Base-by-base conservation (phyloP, 2,329 filamentous ascomycete genomes). In the Talaromyces sp. region DNA sequence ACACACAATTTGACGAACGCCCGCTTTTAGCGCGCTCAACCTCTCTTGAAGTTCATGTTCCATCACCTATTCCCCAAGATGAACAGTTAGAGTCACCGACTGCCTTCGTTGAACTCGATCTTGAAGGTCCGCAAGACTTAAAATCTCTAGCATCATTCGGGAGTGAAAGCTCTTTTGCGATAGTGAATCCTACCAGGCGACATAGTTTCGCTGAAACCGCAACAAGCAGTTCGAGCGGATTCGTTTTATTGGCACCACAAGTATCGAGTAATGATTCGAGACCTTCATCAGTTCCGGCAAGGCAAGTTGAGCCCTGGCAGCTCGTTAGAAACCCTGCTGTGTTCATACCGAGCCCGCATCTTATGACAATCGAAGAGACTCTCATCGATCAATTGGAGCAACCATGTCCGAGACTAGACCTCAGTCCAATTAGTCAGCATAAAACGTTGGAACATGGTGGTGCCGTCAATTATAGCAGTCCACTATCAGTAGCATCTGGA, bases 11-110 rank as follows among this genome's bases (percentile, higher is more conserved):
- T 45, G 39, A 24, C 27, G 39, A 57, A 37, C 61, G 52, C 19
- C 61, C 52, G 22, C 39, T 27, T 27, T 31, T 59, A 1, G 19
- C 56, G n/a, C 64, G 64, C 24, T 66, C 64, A 33, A 66, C 43
- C 52, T 66, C 64, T 31, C 60, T 66, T 5, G 64, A 66, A 19
- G 64, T 66, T 2, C 64, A 66, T 35, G 60, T 54, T 33, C 27
- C 52, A 16, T 66, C 64, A 39, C 59, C 64, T n/a, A 31, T 27
- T 27, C 52, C 50, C 31, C 19, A n/a, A 37, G 60, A 59, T 9
- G 50, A 59, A 13, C 37, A 56, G 3, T 31, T 37, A 13, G 61
- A 47, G 19, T 47, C 31, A 19, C 39, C 61, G 8, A 49, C 39
- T n/a, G 7, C 14, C 1, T 4, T 33, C 31, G 13, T 37, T 1